A percentile compares a stretch with the other conserved stretches of the same genome.
Conservation (phyloP, 495 filamentous ascomycete genomes). For the Talaromyces borbonicus region DNA sequence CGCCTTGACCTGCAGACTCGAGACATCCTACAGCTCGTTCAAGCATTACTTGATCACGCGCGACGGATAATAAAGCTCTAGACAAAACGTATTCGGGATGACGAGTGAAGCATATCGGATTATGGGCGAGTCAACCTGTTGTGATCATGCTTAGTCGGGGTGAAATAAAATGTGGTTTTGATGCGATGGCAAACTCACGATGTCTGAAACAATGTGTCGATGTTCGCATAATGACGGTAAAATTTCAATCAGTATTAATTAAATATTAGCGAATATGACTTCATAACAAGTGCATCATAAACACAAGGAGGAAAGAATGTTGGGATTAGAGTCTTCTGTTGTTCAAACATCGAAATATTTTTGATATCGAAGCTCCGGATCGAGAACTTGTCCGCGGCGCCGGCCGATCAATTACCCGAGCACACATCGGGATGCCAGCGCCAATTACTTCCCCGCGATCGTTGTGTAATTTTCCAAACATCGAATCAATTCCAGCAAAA, state of each 20-base stretch:
- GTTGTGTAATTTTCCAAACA: slow-evolving; percentile 10
- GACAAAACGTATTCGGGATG: not conserved
- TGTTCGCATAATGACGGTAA: too few relatives aligned
- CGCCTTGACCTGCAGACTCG: slow-evolving; percentile 62
- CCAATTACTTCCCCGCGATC: slow-evolving; percentile 15
- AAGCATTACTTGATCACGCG: slow-evolving; percentile 59
- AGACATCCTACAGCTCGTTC: slow-evolving; percentile 72
- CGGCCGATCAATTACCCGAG: slow-evolving; percentile 32
- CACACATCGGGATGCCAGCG: slow-evolving; percentile 21
- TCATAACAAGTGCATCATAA: too few relatives aligned
- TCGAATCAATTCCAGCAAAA: slow-evolving; percentile 7
- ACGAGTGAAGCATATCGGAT: not conserved
- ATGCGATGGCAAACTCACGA: not conserved
- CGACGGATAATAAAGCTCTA: slow-evolving; percentile 21
- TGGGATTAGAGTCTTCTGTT: too few relatives aligned
- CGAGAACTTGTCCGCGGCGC: slow-evolving; percentile 9
- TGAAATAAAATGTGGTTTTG: too few relatives aligned
- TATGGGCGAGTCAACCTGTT: too few relatives aligned
- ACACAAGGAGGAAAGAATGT: too few relatives aligned
- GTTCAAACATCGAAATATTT: too few relatives aligned
- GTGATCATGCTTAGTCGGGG: too few relatives aligned
- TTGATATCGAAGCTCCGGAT: slow-evolving; percentile 1
- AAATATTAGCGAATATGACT: too few relatives aligned
- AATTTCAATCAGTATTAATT: too few relatives aligned
- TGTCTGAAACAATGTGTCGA: not conserved